Evolutionary conservation across 2,329 filamentous ascomycete species (phyloP).

Genomic region (Clonostachys byssicola): DNA sequence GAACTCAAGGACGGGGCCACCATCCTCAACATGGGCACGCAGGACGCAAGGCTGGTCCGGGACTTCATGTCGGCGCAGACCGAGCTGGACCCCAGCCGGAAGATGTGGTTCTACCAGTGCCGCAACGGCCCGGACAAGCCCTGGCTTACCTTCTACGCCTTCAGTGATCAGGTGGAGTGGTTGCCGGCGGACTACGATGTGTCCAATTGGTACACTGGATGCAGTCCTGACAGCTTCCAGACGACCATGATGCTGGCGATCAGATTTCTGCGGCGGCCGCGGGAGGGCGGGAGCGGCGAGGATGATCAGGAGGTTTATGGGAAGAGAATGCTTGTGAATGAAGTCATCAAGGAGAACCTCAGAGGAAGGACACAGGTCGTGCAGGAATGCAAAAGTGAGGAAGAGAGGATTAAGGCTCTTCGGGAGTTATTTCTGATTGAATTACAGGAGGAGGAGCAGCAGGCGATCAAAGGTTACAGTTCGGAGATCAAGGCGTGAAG

Average conservation of each 20-base stretch:
- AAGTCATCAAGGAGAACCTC: slow-evolving; percentile 47
- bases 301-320: slow-evolving; percentile 41
- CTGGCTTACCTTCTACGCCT: slow-evolving; percentile 62
- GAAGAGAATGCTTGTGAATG: slow-evolving; percentile 45
- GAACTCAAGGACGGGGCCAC: slow-evolving; percentile 38
- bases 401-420: slow-evolving; percentile 46
- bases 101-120: slow-evolving; percentile 62
- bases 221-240: slow-evolving; percentile 45
- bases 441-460: slow-evolving; percentile 42
- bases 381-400: slow-evolving; percentile 41
- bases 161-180: slow-evolving; percentile 59
- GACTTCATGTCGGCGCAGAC: slow-evolving; percentile 42
- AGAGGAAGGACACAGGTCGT: slow-evolving; percentile 44
- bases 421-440: slow-evolving; percentile 47
- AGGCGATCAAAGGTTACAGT: slow-evolving; percentile 38
- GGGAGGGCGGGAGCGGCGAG: slow-evolving; percentile 29
- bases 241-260: slow-evolving; percentile 46
- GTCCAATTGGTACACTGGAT: slow-evolving; percentile 54
- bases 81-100: slow-evolving; percentile 26
- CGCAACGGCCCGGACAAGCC: slow-evolving; percentile 35
- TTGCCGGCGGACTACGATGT: slow-evolving; percentile 55
- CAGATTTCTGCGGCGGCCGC: slow-evolving; percentile 42
- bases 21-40: slow-evolving; percentile 45
- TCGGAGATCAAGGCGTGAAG: too few species aligned
- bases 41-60: slow-evolving; percentile 49